Conservation (phyloP, 495 filamentous ascomycete genomes). For the Zalerion maritima region DNA sequence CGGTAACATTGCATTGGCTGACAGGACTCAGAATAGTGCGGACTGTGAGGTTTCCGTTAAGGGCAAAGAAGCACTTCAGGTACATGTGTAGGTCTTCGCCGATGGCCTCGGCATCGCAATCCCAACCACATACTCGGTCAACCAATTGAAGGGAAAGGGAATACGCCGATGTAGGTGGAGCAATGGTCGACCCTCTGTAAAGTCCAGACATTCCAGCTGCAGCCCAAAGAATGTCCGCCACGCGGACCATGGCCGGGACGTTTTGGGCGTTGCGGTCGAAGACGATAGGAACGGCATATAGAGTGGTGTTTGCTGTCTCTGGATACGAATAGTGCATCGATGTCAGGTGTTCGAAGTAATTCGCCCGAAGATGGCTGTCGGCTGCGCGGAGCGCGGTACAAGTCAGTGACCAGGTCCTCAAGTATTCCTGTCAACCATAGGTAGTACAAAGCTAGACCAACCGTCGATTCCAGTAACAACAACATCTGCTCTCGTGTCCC, state of each 20-base stretch:
- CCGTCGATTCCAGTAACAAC: constrained; percentile 58
- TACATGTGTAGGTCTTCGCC: constrained; percentile 66
- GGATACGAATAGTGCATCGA: constrained; percentile 40
- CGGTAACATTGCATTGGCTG: constrained; percentile 53
- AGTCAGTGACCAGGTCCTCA: constrained; percentile 11
- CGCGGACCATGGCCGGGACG: constrained; percentile 49
- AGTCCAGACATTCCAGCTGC: constrained; percentile 52
- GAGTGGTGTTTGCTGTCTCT: constrained; percentile 38
- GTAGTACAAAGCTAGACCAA: constrained; percentile 18
- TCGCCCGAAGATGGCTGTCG: constrained; percentile 50
- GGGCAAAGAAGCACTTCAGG: constrained; percentile 58
- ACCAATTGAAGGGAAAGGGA: constrained; percentile 47
- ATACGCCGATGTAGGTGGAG: constrained; percentile 57
- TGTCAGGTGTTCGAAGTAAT: constrained; percentile 48
- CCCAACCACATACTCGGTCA: constrained; percentile 51
- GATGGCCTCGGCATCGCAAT: constrained; percentile 49
- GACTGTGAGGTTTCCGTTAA: constrained; percentile 44
- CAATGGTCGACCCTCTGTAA: constrained; percentile 40
- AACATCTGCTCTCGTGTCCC: constrained; percentile 37
- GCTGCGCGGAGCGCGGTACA: constrained; percentile 24
- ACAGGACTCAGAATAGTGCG: constrained; percentile 43
- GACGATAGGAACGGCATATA: constrained; percentile 56
- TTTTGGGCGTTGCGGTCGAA: constrained; percentile 57
- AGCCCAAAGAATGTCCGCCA: constrained; percentile 53
- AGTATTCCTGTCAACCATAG: background rate